Evolutionary conservation across 78 protist species (phyloP).

Genomic region (Isochrysis galbana): DNA sequence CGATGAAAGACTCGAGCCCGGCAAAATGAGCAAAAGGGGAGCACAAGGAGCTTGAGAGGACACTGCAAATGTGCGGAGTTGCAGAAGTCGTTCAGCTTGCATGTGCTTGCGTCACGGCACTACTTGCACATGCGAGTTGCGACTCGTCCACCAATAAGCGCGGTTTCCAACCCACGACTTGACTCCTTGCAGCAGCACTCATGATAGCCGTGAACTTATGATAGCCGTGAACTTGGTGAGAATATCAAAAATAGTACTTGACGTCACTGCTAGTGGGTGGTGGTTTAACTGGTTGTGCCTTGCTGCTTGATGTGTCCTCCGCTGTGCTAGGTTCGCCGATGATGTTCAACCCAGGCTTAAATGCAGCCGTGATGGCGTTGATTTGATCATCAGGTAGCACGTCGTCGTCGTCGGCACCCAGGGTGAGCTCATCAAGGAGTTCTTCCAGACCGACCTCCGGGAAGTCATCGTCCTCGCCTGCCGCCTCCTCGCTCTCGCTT

Average conservation of each 20-base stretch:
- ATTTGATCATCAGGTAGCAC: background rate
- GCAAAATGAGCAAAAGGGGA: no score
- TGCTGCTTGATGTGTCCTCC: background rate
- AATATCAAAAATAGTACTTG: background rate
- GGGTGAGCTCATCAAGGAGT: conserved; percentile 9
- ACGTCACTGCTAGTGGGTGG: background rate
- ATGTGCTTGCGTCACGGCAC: no score
- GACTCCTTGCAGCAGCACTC: no score
- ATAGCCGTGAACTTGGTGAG: no score
- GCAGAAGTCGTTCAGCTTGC: no score
- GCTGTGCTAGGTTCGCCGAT: background rate
- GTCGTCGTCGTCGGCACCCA: background rate
- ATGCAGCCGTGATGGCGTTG: background rate
- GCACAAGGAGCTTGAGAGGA: no score
- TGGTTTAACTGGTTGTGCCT: background rate
- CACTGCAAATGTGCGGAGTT: no score
- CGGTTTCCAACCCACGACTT: no score
- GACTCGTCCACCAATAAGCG: no score
- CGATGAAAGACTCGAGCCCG: no score
- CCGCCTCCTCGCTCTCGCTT: background rate
- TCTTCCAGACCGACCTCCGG: conserved; percentile 5
- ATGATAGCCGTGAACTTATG: no score
- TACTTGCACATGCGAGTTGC: no score
- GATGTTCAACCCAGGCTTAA: background rate
- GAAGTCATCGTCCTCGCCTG: background rate